Base-by-base conservation (phyloP, 495 filamentous ascomycete species). In the Neurospora sp. region DNA sequence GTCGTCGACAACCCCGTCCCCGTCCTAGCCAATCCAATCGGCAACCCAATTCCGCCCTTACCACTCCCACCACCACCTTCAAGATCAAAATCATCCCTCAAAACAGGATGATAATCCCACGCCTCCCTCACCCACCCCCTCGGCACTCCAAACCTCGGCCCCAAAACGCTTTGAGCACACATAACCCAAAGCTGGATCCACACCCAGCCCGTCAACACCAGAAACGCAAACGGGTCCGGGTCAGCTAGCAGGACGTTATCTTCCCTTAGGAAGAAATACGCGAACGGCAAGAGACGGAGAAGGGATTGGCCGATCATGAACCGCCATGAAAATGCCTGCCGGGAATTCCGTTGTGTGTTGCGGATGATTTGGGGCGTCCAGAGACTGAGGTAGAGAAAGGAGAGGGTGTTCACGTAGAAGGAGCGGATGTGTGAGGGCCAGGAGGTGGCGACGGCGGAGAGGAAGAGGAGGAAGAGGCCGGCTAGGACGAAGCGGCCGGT, bases 41-140 rank as follows among this genome's bases (percentile, higher is more conserved):
- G 93, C 77, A 97, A 79, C 41, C 16, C 16, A n/a, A 44, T 14
- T 5, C 41, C 35, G 4, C 35, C 35, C 35, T 35, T 35, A 35
- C 35, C 35, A 35, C 35, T 35, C 35, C 35, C 35, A 14, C 89
- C 90, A 69, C 91, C 91, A 4, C 87, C 88, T 82, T 97, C 95
- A 54, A 92, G 79, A 74, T 93, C 90, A 39, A 39, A 39, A 62
- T 94, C 93, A 80, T 97, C 93, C n/a, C 93, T 89, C 20, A 99
- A 83, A 4, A 96, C 86, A 0, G 94, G 94, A 79, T 99, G 96
- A 75, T 99, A 99, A 77, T 99, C 96, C 85, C 96, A 99, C 5
- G 93, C 96, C 70, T 86, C 85, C 4, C 92, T 92, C 69, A 92
- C 89, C 92, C 93, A 96, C 70, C 87, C 85, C 31, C 86, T 86